Percentiles rank a stretch among this genome's conserved stretches.
These are phyloP conservation scores for Acacia crassicarpa DNA, from an alignment of 306 rosid genomes.

Conservation along the genomic window DNA sequence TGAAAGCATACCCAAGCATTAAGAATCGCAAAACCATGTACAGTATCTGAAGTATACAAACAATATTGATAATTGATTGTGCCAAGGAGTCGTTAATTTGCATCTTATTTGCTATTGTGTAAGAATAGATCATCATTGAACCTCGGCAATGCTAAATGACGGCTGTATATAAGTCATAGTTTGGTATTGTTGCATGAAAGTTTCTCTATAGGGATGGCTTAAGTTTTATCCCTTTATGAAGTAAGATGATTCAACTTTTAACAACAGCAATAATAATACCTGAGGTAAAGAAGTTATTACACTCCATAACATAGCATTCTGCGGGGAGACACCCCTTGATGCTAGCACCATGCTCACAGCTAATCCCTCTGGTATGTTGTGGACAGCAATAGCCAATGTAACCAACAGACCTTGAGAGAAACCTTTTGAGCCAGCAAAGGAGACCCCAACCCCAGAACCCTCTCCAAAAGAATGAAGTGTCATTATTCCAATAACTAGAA, in stretches of 20 bases:
- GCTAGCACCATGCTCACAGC: slow-evolving; percentile 99
- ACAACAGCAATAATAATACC: slow-evolving; percentile 40
- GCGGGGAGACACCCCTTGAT: slow-evolving; percentile 97
- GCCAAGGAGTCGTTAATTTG: not conserved
- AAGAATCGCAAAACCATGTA: slow-evolving; percentile 8
- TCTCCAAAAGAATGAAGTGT: slow-evolving; percentile 99
- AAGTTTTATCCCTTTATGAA: slow-evolving; percentile 20
- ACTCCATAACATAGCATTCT: slow-evolving; percentile 98
- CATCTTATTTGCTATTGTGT: not conserved
- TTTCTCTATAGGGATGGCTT: not conserved
- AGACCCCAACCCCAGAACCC: slow-evolving; percentile 99
- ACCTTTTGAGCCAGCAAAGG: slow-evolving; percentile 97
- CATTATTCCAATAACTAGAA: slow-evolving; percentile 97
- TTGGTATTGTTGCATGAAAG: not conserved
- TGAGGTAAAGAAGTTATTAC: slow-evolving; percentile 97
- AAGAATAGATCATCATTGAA: not conserved
- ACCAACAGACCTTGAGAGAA: slow-evolving; percentile 96
- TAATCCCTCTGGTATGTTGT: slow-evolving; percentile 98
- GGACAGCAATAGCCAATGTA: slow-evolving; percentile 97
- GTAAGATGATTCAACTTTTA: slow-evolving; percentile 24
- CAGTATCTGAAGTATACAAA: not conserved
- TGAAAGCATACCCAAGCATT: slow-evolving; percentile 8
- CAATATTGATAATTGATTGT: not conserved
- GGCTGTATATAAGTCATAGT: not conserved
- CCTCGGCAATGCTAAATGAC: not conserved